Evolutionary conservation across 75 land plant genomes (phyloP).

Genomic region (Selaginella moellendorffii): DNA sequence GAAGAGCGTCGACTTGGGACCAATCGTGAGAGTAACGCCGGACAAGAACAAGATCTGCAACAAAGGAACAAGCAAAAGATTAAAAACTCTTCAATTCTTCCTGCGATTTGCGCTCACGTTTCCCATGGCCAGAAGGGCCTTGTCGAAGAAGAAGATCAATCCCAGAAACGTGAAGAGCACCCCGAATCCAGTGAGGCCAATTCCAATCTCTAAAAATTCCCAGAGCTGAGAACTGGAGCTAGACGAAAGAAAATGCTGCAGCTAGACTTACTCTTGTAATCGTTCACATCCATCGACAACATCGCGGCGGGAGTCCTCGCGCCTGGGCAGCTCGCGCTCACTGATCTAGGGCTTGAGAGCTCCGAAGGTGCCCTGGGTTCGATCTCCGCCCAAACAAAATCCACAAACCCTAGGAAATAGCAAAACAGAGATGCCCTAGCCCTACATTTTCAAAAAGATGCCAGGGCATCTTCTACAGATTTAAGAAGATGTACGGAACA

Average conservation of each 20-base stretch:
- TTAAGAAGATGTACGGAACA: background rate
- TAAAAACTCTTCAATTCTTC: background rate
- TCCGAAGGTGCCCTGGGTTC: too few species aligned
- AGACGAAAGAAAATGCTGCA: background rate
- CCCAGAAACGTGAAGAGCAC: conserved; percentile 79
- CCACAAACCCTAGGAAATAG: too few species aligned
- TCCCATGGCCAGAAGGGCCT: conserved; percentile 87
- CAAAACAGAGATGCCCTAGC: background rate
- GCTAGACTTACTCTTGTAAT: background rate
- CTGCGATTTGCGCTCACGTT: too few species aligned
- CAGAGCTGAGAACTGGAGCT: background rate
- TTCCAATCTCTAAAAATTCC: conserved; percentile 58
- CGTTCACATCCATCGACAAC: background rate
- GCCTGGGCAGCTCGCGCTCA: background rate
- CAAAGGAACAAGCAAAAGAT: background rate
- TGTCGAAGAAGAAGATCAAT: conserved; percentile 78
- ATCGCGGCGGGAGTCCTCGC: background rate
- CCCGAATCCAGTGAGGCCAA: conserved; percentile 86
- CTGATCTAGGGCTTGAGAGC: background rate
- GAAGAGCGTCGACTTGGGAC: conserved; percentile 65
- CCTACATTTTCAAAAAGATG: background rate
- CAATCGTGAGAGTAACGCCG: conserved; percentile 78
- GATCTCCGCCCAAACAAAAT: too few species aligned
- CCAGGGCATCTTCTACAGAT: background rate
- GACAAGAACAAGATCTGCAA: conserved; percentile 81